phyloP scores from a whole-genome alignment of 495 filamentous ascomycete genomes.

The Aspergillus heteromorphus region DNA sequence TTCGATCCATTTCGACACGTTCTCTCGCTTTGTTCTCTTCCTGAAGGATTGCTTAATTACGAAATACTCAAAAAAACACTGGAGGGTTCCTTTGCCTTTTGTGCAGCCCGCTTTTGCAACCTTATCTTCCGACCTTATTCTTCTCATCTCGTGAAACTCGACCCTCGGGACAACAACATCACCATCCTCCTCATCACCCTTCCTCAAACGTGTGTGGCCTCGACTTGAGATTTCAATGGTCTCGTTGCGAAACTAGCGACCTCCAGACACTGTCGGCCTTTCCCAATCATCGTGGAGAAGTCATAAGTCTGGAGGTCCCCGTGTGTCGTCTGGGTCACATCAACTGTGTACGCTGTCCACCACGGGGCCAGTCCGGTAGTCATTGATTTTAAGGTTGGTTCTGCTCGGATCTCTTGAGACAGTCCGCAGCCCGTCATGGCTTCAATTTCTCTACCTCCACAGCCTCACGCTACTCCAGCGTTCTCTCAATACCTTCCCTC shows the following conservation, averaged over 20 bases:
- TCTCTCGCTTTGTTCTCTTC: neutral
- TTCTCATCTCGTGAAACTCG: neutral
- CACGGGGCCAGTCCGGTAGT: constrained; percentile 9
- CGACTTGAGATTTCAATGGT: constrained; percentile 27
- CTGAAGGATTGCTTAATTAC: neutral
- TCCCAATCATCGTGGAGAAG: constrained; percentile 30
- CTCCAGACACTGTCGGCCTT: constrained; percentile 41
- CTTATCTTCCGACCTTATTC: neutral
- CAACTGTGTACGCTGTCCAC: constrained; percentile 10
- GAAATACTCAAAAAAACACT: neutral
- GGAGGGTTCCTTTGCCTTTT: neutral
- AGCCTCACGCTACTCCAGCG: constrained; percentile 23
- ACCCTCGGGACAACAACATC: neutral
- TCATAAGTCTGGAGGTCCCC: constrained; percentile 40
- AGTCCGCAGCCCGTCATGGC: constrained; percentile 29
- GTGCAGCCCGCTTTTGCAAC: neutral
- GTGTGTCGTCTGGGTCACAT: constrained; percentile 33
- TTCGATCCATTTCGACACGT: constrained; percentile 2
- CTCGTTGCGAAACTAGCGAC: constrained; percentile 28
- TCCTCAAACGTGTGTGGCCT: neutral
- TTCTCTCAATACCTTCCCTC: constrained; percentile 32
- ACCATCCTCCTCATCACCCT: neutral
- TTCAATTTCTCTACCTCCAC: constrained; percentile 39
- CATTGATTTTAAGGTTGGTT: constrained; percentile 11
- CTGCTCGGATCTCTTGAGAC: constrained; percentile 10